phyloP scores from a whole-genome alignment of 1,139 yeast species.

The Hyphopichia fennica region DNA sequence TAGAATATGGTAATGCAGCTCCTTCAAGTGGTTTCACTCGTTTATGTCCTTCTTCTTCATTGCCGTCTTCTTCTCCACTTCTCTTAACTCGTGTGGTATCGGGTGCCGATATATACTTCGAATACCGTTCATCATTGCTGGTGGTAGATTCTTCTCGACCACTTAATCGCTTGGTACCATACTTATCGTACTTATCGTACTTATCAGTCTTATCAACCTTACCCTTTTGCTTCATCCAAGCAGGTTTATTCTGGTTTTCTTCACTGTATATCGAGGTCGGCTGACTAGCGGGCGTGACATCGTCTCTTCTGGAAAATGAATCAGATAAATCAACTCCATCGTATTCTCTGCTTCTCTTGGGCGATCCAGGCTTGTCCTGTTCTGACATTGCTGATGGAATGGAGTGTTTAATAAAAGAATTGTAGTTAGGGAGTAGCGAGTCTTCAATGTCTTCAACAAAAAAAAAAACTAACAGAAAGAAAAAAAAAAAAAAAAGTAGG shows the following conservation, averaged over 20 bases:
- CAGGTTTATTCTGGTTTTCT: constrained; percentile 30
- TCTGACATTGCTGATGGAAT: no score
- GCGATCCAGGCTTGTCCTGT: background rate
- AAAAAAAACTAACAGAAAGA: no score
- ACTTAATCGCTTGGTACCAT: constrained; percentile 20
- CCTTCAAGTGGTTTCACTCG: no score
- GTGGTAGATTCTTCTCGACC: background rate
- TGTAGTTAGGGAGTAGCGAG: no score
- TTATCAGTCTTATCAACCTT: no score
- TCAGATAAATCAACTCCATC: constrained; percentile 14
- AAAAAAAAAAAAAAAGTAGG: no score
- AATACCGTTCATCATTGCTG: constrained; percentile 23
- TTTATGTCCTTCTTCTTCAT: background rate
- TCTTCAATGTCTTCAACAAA: no score
- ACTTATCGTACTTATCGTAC: constrained; percentile 40
- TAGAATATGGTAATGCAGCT: constrained; percentile 27
- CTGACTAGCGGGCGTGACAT: constrained; percentile 1
- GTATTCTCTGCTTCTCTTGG: no score
- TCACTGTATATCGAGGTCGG: constrained; percentile 27
- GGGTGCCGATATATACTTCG: constrained; percentile 22
- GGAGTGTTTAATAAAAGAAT: no score
- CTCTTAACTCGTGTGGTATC: background rate
- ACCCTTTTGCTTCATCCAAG: constrained; percentile 39
- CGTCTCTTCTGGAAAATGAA: constrained; percentile 28
- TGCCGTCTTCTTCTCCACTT: background rate